Evolutionary conservation across 2,329 filamentous ascomycete genomes (phyloP), one percentile per base, ranked within the genome.

Genomic region (Nigrospora sphaerica): DNA sequence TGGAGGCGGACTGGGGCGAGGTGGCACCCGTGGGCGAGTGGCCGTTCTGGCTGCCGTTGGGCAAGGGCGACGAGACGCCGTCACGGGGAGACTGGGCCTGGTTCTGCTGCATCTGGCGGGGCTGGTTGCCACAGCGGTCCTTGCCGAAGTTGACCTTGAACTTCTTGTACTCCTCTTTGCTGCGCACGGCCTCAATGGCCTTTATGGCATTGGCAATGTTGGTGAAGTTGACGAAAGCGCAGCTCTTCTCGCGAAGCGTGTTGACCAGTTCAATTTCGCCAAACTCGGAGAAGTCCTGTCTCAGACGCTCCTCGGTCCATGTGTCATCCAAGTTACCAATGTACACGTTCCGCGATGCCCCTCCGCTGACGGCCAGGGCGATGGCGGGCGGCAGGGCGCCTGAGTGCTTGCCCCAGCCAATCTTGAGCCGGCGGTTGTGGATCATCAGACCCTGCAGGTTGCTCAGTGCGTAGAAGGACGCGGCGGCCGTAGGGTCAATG

Each of bases 111-210:
- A 88, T 78, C 71, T 97, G 93, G 50, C 93, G 85, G 39, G 93
- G 93, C 44, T 93, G 86, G 70, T 98, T 98, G 55, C 93, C 93
- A 60, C 93, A 98, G 47, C 93, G 84, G 64, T 98, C 93, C 73
- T 98, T 98, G 68, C 93, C 93, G 64, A 98, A 98, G 74, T 98
- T 98, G 66, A 98, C 92, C 78, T 98, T 98, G 82, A 98, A 98
- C 59, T 93, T 85, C 69, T 84, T 88, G 77, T 98, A 98, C 62
- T 98, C 93, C 38, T 97, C 93, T 62, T 91, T 90, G 61, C 90
- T 87, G 48, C 93, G 83, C 54, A 98, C 83, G 18, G 91, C 93
- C 69, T 98, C 93, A 54, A 98, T 98, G 1, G 93, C 93, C 74
- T 98, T 98, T 75, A 98, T 98, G 43, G 93, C 93, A 59, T 98